Evolutionary conservation across 2,329 filamentous ascomycete genomes (phyloP).

Genomic region (Alternaria sp.): DNA sequence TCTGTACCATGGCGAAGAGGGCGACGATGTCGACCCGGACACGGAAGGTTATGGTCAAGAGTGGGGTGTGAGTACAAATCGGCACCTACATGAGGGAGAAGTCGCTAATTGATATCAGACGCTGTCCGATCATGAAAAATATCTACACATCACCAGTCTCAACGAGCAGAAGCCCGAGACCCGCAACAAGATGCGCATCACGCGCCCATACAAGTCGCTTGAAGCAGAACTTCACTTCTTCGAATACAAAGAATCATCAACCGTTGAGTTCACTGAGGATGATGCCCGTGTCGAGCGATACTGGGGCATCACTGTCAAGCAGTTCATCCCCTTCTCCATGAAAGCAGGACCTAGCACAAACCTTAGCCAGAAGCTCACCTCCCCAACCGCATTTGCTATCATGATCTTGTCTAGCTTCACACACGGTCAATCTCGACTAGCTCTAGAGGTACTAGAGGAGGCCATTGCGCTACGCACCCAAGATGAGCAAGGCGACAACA

Average conservation of each 20-base stretch:
- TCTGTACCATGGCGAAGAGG: conserved; percentile 20
- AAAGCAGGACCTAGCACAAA: background rate
- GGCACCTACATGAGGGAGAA: rapidly evolving
- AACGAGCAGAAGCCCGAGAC: conserved; percentile 9
- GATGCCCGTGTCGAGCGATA: conserved; percentile 10
- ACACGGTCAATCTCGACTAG: conserved; percentile 18
- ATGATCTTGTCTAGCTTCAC: conserved; percentile 13
- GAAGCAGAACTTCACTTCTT: conserved; percentile 3
- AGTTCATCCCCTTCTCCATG: conserved; percentile 9
- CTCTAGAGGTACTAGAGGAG: conserved; percentile 7
- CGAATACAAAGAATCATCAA: background rate
- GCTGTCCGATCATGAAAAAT: conserved; percentile 21
- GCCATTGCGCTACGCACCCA: conserved; percentile 9
- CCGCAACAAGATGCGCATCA: conserved; percentile 22
- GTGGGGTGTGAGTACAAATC: conserved; percentile 12
- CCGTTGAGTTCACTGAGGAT: background rate
- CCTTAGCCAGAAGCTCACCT: background rate
- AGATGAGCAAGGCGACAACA: conserved; percentile 7
- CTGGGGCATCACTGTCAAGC: conserved; percentile 9
- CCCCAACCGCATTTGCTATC: background rate
- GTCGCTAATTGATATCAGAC: background rate
- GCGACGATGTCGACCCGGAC: conserved; percentile 13
- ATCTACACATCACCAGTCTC: conserved; percentile 17
- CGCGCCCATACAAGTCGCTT: conserved; percentile 11
- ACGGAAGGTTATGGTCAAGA: conserved; percentile 4